Evolutionary conservation across 768 basidiomycete species (phyloP).

Genomic region (Clathrus columnatus): DNA sequence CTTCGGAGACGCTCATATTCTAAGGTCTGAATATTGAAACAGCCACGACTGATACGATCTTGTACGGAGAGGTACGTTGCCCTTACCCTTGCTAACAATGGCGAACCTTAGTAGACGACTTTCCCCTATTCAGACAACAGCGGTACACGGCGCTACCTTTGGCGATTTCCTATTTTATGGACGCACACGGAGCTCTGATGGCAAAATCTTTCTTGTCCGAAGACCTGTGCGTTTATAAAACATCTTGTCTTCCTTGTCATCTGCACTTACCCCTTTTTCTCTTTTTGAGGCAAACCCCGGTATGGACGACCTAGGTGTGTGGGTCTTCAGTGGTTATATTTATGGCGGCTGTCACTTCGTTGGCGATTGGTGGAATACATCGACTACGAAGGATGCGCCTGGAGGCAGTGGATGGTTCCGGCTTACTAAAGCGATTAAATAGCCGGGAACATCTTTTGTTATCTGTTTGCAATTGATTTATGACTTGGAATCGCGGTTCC

Average conservation of each 20-base stretch:
- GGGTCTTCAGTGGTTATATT: conserved; percentile 5
- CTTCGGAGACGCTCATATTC: not conserved
- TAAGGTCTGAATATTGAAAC: not conserved
- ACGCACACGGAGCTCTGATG: not conserved
- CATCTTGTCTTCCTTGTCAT: not conserved
- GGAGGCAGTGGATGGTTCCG: conserved; percentile 5
- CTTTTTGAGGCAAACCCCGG: not conserved
- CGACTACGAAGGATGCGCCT: conserved; percentile 4
- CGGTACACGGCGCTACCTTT: not conserved
- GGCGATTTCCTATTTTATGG: not conserved
- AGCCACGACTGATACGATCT: conserved; percentile 2
- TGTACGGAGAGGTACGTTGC: not conserved
- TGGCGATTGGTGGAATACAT: conserved; percentile 8
- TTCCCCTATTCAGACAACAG: conserved; percentile 5
- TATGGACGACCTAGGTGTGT: conserved; percentile 4
- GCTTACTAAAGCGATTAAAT: not conserved
- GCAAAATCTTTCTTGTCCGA: not conserved
- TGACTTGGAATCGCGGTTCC: too few species aligned
- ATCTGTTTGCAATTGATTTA: too few species aligned
- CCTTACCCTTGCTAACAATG: not conserved
- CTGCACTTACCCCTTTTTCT: not conserved
- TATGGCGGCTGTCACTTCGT: not conserved
- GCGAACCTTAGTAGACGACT: not conserved
- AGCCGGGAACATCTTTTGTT: too few species aligned
- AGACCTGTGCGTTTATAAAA: not conserved